Percentiles rank a stretch among this genome's conserved stretches.
Conservation (phyloP, 78 protist species). For the Trichosphaerium sp. region DNA sequence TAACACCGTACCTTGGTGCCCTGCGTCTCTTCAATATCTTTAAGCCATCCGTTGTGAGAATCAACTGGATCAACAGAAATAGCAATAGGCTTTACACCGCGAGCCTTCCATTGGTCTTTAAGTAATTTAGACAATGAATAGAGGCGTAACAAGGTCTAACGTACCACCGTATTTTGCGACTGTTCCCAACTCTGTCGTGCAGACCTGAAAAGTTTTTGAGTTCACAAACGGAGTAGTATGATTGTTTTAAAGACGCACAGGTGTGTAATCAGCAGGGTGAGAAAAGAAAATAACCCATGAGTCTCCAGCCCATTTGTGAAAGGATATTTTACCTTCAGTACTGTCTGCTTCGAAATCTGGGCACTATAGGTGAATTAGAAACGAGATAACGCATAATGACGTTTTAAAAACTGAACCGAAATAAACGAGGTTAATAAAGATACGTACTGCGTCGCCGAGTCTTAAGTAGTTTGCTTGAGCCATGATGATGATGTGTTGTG, state of each 20-base stretch:
- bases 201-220: slow-evolving; percentile 54
- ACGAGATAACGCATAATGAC: too few species aligned
- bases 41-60: slow-evolving; percentile 54
- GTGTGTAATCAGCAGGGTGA: slow-evolving; percentile 69
- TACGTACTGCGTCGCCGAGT: too few species aligned
- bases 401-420: too few species aligned
- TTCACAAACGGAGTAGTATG: neutral
- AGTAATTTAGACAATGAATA: neutral
- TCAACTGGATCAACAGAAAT: slow-evolving; percentile 31
- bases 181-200: slow-evolving; percentile 78
- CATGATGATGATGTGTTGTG: too few species aligned
- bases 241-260: neutral
- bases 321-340: slow-evolving; percentile 24
- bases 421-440: too few species aligned
- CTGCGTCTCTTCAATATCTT: slow-evolving; percentile 60
- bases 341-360: slow-evolving; percentile 50
- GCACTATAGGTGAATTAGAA: too few species aligned
- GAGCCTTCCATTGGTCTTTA: too few species aligned
- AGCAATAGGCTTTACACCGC: slow-evolving; percentile 51
- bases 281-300: slow-evolving; percentile 53
- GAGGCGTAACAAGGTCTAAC: neutral
- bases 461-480: too few species aligned
- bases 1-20: neutral
- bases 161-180: too few species aligned
- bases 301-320: slow-evolving; percentile 39